These are phyloP conservation scores for Blastocystis hominis DNA, from an alignment of 352 stramenopile species.

Conservation along the genomic window DNA sequence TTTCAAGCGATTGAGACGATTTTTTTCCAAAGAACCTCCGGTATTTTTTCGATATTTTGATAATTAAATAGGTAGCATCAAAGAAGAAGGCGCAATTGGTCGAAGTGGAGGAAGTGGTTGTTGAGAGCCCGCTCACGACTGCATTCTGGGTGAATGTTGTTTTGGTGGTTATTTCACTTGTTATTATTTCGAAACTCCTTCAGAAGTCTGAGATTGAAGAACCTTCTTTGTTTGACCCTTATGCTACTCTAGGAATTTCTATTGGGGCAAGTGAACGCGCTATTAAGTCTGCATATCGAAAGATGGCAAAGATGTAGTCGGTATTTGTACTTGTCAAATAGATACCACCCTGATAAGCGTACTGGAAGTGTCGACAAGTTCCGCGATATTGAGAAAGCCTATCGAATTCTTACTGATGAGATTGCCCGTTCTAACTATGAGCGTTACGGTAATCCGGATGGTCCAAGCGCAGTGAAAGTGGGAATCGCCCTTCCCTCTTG, in stretches of 20 bases:
- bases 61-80: background rate
- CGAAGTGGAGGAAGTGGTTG: conserved; percentile 5
- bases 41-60: background rate
- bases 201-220: background rate
- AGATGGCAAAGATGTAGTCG: conserved; percentile 5
- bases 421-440: conserved; percentile 27
- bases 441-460: conserved; percentile 49
- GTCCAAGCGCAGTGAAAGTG: background rate
- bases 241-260: background rate
- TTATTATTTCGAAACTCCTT: background rate
- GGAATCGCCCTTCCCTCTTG: conserved; percentile 14
- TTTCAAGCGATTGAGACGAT: background rate
- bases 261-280: background rate
- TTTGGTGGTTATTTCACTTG: background rate
- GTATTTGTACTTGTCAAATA: background rate
- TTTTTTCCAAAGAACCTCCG: background rate
- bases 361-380: conserved; percentile 40
- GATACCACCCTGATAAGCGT: conserved; percentile 51
- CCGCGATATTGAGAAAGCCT: conserved; percentile 44
- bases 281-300: conserved; percentile 41
- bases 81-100: background rate
- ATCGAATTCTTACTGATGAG: conserved; percentile 35
- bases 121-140: background rate
- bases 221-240: conserved; percentile 35
- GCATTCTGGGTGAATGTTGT: conserved; percentile 43